Evolutionary conservation across 805 yeast species (phyloP).

Genomic region (Yarrowia sp.): DNA sequence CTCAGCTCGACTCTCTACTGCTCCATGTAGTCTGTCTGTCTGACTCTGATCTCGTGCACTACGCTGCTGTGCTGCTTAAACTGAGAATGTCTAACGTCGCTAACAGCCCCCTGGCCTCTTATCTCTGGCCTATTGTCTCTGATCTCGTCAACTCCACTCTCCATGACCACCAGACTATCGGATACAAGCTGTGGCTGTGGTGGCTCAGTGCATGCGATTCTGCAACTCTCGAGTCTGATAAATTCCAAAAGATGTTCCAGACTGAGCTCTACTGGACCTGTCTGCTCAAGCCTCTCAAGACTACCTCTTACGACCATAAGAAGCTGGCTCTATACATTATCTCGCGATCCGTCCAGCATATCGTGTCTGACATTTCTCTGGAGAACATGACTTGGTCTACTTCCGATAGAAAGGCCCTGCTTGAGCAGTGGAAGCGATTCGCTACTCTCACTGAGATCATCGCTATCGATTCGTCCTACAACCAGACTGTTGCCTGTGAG

Average conservation of each 20-base stretch:
- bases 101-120: background rate
- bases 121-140: conserved; percentile 17
- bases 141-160: background rate
- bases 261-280: conserved; percentile 51
- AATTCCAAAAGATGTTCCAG: conserved; percentile 28
- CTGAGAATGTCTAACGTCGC: background rate
- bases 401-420: conserved; percentile 35
- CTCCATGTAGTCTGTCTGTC: background rate
- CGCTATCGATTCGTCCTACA: conserved; percentile 80
- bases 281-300: conserved; percentile 56
- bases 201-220: conserved; percentile 27
- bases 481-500: conserved; percentile 78
- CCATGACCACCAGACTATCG: conserved; percentile 25
- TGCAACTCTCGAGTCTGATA: background rate
- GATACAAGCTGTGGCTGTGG: conserved; percentile 32
- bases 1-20: conserved; percentile 7
- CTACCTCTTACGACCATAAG: conserved; percentile 60
- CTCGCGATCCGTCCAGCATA: conserved; percentile 54
- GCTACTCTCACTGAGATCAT: conserved; percentile 74
- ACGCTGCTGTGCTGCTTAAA: background rate
- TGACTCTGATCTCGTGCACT: background rate
- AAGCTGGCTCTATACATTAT: conserved; percentile 67
- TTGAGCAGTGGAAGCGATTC: conserved; percentile 67
- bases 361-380: conserved; percentile 37
- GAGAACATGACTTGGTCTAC: conserved; percentile 49